phyloP scores from a whole-genome alignment of 108 stramenopile genomes.

The Cyclotella atomus region DNA sequence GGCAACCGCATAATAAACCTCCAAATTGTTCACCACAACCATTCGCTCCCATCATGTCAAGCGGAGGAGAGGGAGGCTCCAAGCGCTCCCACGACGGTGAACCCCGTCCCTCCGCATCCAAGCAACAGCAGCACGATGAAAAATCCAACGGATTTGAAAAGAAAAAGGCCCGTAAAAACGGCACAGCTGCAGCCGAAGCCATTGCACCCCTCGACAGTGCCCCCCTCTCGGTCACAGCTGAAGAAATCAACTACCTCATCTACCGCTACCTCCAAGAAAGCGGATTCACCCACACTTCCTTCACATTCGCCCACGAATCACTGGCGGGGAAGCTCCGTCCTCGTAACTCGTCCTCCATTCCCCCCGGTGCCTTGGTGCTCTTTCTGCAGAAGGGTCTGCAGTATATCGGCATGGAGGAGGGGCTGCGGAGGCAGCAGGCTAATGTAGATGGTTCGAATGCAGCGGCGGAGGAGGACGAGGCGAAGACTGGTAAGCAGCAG shows the following conservation, averaged over 20 bases:
- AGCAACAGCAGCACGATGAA: background rate
- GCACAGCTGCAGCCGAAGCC: background rate
- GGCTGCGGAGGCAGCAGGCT: slow-evolving; percentile 52
- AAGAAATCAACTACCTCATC: slow-evolving; percentile 94
- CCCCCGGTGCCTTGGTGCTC: slow-evolving; percentile 85
- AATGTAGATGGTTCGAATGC: background rate
- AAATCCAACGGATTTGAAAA: background rate
- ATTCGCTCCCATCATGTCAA: too few relatives aligned
- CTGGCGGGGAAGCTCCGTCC: slow-evolving; percentile 79
- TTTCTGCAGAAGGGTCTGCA: slow-evolving; percentile 92
- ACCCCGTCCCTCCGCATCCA: background rate
- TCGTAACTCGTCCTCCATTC: slow-evolving; percentile 70
- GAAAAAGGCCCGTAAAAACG: slow-evolving; percentile 28
- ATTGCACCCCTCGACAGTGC: slow-evolving; percentile 13
- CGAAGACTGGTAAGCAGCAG: too few relatives aligned
- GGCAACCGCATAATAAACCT: too few relatives aligned
- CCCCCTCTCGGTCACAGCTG: slow-evolving; percentile 69
- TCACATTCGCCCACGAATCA: slow-evolving; percentile 95
- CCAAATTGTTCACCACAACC: too few relatives aligned
- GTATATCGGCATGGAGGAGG: slow-evolving; percentile 91
- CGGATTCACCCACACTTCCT: slow-evolving; percentile 94
- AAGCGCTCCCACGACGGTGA: slow-evolving; percentile 8
- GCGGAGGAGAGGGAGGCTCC: slow-evolving; percentile 2
- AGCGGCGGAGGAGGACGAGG: slow-evolving; percentile 17
- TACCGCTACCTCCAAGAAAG: slow-evolving; percentile 92